phyloP scores from a whole-genome alignment of 2,329 filamentous ascomycete species.

The Cladophialophora psammophila region DNA sequence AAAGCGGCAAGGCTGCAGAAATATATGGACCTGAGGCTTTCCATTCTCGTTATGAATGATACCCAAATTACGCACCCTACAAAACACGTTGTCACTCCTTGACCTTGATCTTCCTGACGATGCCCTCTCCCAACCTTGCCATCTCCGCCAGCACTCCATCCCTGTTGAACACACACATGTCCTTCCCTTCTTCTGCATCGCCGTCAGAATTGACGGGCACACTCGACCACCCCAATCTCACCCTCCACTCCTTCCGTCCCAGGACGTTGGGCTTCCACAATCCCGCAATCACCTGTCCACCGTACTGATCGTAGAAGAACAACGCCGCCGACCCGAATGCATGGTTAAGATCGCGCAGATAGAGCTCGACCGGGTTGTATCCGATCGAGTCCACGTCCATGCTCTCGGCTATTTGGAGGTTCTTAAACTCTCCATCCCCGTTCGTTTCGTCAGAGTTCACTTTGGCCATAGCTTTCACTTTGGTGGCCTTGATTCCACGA shows the following conservation, averaged over 20 bases:
- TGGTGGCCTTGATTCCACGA: conserved; percentile 2
- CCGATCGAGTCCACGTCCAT: conserved; percentile 56
- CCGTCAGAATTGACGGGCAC: conserved; percentile 55
- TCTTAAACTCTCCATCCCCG: conserved; percentile 70
- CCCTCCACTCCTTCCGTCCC: conserved; percentile 68
- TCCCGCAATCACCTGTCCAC: conserved; percentile 62
- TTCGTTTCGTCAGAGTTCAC: conserved; percentile 2
- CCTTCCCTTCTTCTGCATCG: conserved; percentile 50
- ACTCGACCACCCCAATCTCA: conserved; percentile 73
- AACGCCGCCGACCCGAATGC: conserved; percentile 74
- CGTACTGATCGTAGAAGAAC: conserved; percentile 75
- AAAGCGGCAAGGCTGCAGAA: neutral
- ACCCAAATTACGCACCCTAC: neutral
- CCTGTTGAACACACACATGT: conserved; percentile 69
- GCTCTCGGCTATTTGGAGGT: conserved; percentile 66
- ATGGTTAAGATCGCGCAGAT: conserved; percentile 71
- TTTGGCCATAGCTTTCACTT: neutral
- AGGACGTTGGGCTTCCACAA: conserved; percentile 68
- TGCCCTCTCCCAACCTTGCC: conserved; percentile 58
- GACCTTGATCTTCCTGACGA: conserved; percentile 36
- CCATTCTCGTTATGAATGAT: conserved; percentile 4
- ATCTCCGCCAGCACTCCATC: conserved; percentile 75
- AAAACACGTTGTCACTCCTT: conserved; percentile 20
- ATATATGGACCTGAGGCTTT: neutral
- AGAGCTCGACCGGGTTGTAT: conserved; percentile 67